Evolutionary conservation across 1,284 basidiomycete species (phyloP), one percentile per base, ranked within the genome.

Genomic region (Cutaneotrichosporon mucoides): DNA sequence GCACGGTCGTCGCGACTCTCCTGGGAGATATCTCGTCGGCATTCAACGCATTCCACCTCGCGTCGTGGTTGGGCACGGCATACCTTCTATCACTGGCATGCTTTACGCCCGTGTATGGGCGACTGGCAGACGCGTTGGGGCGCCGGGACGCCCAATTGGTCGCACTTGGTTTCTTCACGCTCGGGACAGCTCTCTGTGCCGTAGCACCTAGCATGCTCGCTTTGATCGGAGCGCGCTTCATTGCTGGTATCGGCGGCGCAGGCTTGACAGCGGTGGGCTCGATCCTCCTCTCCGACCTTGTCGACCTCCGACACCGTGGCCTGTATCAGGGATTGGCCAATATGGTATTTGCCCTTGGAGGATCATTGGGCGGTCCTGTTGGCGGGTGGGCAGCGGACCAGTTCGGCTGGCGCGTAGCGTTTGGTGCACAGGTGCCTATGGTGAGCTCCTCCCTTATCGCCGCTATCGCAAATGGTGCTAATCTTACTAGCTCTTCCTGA

Each of bases 251-350:
- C 84, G 91, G 92, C 56, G 90, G 91, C 58, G 73, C 69, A 11
- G 73, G 73, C 6, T 63, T 75, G 3, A 66, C 64, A 7, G 59
- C 59, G 2, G 71, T 76, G 24, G 68, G 69, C 6, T 66, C 63
- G 2, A 75, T 76, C 48, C 66, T 79, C 40, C 63, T 79, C 45
- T 70, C 67, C 8, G 77, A 79, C 60, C 63, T 77, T 36, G 75
- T 94, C 57, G 89, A 90, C 38, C 75, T 94, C 85, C 88, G 72
- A 79, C 86, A 90, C 62, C 83, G 92, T 61, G 91, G 91, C 4
- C 76, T 94, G n/a, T 92, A 90, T 72, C 92, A 94, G 76, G 91
- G 91, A 59, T 84, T 90, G 81, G 86, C 88, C 33, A 92, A 92
- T 73, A 85, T 92, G 86, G 79, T 73, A 82, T 76, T 63, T 40